Conservation (phyloP, 768 basidiomycete genomes). For the Pluteus cervinus region DNA sequence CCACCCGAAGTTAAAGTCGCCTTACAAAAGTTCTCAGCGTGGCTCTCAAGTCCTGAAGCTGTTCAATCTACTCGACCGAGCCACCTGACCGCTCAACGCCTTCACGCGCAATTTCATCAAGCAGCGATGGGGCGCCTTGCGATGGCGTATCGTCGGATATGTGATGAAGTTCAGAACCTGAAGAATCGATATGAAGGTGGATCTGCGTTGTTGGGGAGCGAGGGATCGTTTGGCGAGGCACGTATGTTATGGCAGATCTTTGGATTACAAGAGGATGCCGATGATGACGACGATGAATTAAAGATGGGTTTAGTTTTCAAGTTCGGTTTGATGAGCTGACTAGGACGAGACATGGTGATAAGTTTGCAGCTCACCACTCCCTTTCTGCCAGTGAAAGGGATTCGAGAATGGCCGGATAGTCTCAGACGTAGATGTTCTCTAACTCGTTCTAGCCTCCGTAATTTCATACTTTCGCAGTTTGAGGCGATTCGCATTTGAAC, state of each 20-base stretch:
- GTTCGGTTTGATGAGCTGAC: too few relatives aligned
- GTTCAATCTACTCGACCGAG: slow-evolving; percentile 76
- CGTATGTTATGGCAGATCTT: slow-evolving; percentile 71
- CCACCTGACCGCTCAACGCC: slow-evolving; percentile 57
- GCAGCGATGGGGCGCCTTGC: slow-evolving; percentile 67
- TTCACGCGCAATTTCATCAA: slow-evolving; percentile 70
- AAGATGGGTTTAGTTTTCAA: too few relatives aligned
- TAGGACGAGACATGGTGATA: too few relatives aligned
- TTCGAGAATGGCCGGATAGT: too few relatives aligned
- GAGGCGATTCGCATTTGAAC: too few relatives aligned
- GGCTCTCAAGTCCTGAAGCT: slow-evolving; percentile 80
- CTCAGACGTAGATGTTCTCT: too few relatives aligned
- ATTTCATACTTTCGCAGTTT: too few relatives aligned
- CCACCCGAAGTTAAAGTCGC: slow-evolving; percentile 56
- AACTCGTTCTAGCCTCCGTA: too few relatives aligned
- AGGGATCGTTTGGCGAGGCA: slow-evolving; percentile 77
- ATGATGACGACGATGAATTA: slow-evolving; percentile 6
- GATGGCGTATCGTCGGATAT: slow-evolving; percentile 63
- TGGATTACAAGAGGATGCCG: slow-evolving; percentile 49
- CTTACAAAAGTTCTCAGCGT: slow-evolving; percentile 69
- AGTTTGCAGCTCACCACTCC: too few relatives aligned
- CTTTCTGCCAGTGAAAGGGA: too few relatives aligned
- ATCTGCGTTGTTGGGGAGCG: slow-evolving; percentile 73
- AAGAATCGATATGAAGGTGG: slow-evolving; percentile 87
- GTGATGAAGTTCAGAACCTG: slow-evolving; percentile 67